Evolutionary conservation across 2,329 filamentous ascomycete genomes (phyloP).

Genomic region (Monosporascus sp.): DNA sequence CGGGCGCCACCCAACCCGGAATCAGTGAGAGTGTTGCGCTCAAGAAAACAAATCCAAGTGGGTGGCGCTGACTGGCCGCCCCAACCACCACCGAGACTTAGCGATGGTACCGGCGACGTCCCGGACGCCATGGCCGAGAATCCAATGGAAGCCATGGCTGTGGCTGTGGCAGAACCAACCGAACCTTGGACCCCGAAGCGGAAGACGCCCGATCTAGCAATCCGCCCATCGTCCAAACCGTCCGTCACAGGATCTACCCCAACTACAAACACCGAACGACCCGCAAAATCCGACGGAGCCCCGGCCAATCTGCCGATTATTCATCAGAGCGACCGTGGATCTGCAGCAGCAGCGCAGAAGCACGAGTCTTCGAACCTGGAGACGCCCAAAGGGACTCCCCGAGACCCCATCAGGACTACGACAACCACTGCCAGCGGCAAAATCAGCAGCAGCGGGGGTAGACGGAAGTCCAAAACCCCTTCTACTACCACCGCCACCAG

Average conservation of each 20-base stretch:
- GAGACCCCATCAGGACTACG: neutral
- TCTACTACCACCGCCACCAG: neutral
- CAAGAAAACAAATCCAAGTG: too few species aligned
- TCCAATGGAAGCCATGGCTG: neutral
- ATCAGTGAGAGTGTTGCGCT: too few species aligned
- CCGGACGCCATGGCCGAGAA: neutral
- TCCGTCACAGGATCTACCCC: neutral
- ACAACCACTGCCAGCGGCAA: neutral
- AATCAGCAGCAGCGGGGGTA: neutral
- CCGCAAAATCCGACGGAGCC: neutral
- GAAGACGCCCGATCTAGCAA: neutral
- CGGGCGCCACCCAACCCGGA: too few species aligned
- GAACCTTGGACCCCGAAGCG: neutral
- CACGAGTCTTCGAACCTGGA: neutral
- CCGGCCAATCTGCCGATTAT: neutral
- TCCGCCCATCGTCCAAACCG: neutral
- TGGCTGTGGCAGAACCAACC: neutral
- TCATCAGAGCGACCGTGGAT: neutral
- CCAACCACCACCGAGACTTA: too few species aligned
- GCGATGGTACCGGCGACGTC: neutral
- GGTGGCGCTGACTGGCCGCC: too few species aligned
- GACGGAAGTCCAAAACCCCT: neutral
- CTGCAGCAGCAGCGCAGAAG: neutral
- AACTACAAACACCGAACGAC: neutral
- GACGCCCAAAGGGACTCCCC: neutral